Base-by-base conservation (phyloP, 179 eudicot genomes). In the Camellia oleifera region DNA sequence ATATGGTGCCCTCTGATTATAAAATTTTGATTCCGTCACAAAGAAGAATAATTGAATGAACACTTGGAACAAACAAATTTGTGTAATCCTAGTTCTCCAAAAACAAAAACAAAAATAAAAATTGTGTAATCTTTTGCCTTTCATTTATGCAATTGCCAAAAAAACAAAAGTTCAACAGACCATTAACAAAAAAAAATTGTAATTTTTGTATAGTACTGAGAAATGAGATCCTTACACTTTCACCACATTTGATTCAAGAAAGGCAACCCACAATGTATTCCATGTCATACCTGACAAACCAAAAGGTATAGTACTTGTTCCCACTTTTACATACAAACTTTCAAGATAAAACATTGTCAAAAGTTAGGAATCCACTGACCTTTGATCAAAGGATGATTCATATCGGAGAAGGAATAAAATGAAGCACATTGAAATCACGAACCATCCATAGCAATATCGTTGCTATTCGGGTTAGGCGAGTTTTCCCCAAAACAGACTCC, bases 391-490 rank as follows among this genome's bases (percentile, higher is more conserved):
- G n/a, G 23, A 66, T n/a, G 48, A 66, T 52, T 56, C 18, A 56
- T 68, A 74, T 40, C 54, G 6, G 52, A 40, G 26, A 53, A 26
- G 58, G 79, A 65, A 23, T 17, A 2, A 17, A 42, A 50, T 17
- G 63, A 72, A 79, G 63, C 4, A 46, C 46, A 12, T 62, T 11
- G 50, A 56, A 67, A 78, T 91, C 89, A 91, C 75, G 91, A 83
- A 62, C 97, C 87, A n/a, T 86, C 95, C 95, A 93, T 90, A 4
- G 92, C 32, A 40, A 88, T 78, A 74, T 92, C 97, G 54, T 83
- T 84, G 17, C 68, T 83, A 60, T 76, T 81, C 44, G 88, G 81
- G 79, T 82, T 91, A 11, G 86, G 85, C 10, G 85, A 84, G 58
- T 50, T 77, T 32, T 75, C 77, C 7, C 71, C 76, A 0, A 75